A percentile compares a stretch with the other conserved stretches of the same genome.
Evolutionary conservation across 2,329 filamentous ascomycete genomes (phyloP).

Genomic region (Ophiosphaerella korrae): DNA sequence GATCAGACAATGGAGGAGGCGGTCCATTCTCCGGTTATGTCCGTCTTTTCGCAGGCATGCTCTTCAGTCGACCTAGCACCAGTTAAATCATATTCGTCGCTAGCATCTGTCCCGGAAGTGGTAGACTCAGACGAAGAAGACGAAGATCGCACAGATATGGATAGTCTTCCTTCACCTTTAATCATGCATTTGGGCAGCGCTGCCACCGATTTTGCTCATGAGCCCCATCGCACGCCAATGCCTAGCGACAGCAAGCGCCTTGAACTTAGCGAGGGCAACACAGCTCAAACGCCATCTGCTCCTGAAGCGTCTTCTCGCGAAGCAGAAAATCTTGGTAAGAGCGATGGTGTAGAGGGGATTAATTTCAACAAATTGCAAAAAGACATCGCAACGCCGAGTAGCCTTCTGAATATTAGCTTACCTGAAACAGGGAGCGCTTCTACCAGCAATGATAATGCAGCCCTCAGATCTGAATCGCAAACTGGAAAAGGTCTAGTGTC

Average conservation of each 20-base stretch:
- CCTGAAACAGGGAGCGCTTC: constrained; percentile 9
- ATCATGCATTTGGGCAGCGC: constrained; percentile 12
- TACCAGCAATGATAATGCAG: constrained; percentile 1
- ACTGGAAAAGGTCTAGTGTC: constrained; percentile 20
- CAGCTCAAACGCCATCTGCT: constrained; percentile 1
- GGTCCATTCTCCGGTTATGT: constrained; percentile 28
- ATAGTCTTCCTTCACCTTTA: constrained; percentile 27
- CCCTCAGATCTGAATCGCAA: constrained; percentile 7
- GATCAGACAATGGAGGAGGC: constrained; percentile 25
- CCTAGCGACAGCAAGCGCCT: constrained; percentile 20
- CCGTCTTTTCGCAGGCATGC: constrained; percentile 34
- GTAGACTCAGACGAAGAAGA: constrained; percentile 26
- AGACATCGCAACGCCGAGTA: constrained; percentile 14
- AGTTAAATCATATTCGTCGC: constrained; percentile 31
- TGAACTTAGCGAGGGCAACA: constrained; percentile 5
- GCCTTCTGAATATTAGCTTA: constrained; percentile 11
- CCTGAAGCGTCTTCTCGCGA: constrained; percentile 15
- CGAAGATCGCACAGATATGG: constrained; percentile 16
- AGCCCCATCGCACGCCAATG: constrained; percentile 19
- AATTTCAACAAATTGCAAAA: constrained; percentile 16
- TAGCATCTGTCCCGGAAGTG: constrained; percentile 34
- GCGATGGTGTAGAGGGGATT: constrained; percentile 21
- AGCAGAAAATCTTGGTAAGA: constrained; percentile 18
- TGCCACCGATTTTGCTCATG: constrained; percentile 8
- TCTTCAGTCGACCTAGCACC: constrained; percentile 37